Conservation (phyloP, 345 rosid species). For the Eutrema yunnanense region DNA sequence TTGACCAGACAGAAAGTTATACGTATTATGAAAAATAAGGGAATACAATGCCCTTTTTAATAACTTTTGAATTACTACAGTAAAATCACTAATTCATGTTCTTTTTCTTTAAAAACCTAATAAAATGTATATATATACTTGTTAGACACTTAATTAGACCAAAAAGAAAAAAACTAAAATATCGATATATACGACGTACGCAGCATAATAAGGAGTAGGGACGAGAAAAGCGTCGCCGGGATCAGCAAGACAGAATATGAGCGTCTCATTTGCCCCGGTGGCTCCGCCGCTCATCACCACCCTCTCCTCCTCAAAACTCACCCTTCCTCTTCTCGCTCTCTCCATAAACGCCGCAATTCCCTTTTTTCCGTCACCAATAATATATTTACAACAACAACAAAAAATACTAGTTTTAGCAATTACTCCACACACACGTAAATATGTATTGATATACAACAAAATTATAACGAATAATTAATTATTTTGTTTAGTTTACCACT, state of each 20-base stretch:
- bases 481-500: neutral
- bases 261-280: conserved; percentile 73
- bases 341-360: conserved; percentile 77
- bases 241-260: conserved; percentile 75
- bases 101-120: neutral
- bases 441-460: neutral
- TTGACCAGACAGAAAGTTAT: neutral
- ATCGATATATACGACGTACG: conserved; percentile 32
- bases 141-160: neutral
- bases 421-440: neutral
- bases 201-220: conserved; percentile 76
- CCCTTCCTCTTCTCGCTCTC: conserved; percentile 49
- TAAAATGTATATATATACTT: neutral
- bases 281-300: conserved; percentile 87
- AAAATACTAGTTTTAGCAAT: neutral
- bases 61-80: neutral
- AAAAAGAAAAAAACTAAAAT: neutral
- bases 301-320: conserved; percentile 51
- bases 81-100: neutral
- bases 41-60: neutral
- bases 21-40: neutral
- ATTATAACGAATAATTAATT: too few species aligned
- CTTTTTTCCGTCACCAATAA: conserved; percentile 19
- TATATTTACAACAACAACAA: neutral
- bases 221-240: conserved; percentile 78